These are phyloP conservation scores for Pythium myriotylum DNA, from an alignment of 352 stramenopile species.

Conservation along the genomic window DNA sequence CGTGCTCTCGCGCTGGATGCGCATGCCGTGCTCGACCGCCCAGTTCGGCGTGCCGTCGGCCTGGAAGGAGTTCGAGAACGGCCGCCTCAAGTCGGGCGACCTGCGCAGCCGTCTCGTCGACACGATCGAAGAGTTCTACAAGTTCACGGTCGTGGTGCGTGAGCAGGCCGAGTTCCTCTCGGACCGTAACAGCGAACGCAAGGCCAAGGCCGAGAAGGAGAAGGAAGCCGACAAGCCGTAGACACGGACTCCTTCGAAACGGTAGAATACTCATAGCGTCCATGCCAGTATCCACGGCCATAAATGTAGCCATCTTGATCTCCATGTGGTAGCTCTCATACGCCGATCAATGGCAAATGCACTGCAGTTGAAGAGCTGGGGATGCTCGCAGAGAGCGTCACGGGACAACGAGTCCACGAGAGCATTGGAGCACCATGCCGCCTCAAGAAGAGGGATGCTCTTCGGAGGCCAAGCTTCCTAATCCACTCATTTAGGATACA, in stretches of 20 bases:
- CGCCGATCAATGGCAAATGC: too few relatives aligned
- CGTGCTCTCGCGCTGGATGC: constrained; percentile 64
- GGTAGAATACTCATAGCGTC: not conserved
- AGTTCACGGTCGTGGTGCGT: constrained; percentile 52
- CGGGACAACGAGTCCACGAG: too few relatives aligned
- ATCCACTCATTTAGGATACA: too few relatives aligned
- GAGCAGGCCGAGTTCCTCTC: constrained; percentile 34
- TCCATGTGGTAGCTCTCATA: too few relatives aligned
- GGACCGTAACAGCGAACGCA: constrained; percentile 34
- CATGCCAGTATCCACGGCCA: not conserved
- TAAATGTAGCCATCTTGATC: not conserved
- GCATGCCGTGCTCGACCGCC: constrained; percentile 64
- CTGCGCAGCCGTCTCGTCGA: constrained; percentile 62
- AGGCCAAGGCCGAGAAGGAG: constrained; percentile 26
- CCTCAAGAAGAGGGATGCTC: too few relatives aligned
- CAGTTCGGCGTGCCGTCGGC: constrained; percentile 57
- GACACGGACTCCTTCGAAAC: not conserved
- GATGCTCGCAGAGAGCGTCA: too few relatives aligned
- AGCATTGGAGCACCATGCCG: too few relatives aligned
- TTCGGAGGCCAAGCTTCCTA: too few relatives aligned
- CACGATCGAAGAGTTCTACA: constrained; percentile 65
- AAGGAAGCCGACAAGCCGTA: constrained; percentile 14
- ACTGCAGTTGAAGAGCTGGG: too few relatives aligned
- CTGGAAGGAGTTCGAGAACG: constrained; percentile 63
- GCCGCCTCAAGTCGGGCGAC: constrained; percentile 53